Evolutionary conservation across 2,329 filamentous ascomycete genomes (phyloP).

Genomic region (Pestalotiopsis sp.): DNA sequence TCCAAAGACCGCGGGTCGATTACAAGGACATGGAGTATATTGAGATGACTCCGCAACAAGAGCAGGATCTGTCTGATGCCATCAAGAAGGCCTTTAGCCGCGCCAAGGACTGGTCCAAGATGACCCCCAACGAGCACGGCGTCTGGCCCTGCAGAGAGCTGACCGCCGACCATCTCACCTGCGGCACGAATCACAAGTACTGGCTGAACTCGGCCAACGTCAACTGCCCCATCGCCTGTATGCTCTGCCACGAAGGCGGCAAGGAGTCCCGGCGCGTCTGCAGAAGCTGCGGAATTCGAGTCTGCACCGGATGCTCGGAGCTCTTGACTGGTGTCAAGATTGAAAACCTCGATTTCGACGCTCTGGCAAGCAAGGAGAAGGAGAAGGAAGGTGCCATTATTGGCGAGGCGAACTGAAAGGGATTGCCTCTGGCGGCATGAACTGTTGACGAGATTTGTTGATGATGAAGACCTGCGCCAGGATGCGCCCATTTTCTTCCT

Average conservation of each 20-base stretch:
- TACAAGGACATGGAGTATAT: slow-evolving; percentile 4
- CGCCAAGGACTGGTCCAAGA: background rate
- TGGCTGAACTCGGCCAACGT: slow-evolving; percentile 53
- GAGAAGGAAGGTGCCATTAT: background rate
- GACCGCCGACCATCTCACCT: slow-evolving; percentile 42
- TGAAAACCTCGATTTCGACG: slow-evolving; percentile 17
- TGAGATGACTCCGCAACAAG: slow-evolving; percentile 6
- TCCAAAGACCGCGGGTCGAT: background rate
- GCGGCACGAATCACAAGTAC: slow-evolving; percentile 49
- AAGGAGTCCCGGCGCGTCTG: slow-evolving; percentile 49
- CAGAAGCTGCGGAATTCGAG: slow-evolving; percentile 52
- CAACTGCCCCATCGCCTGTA: slow-evolving; percentile 55
- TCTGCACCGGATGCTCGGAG: slow-evolving; percentile 52
- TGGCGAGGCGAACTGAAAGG: background rate
- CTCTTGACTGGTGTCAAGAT: slow-evolving; percentile 45
- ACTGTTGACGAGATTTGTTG: background rate
- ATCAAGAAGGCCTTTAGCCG: slow-evolving; percentile 20
- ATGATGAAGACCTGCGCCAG: background rate
- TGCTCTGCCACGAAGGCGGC: slow-evolving; percentile 53
- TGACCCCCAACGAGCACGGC: slow-evolving; percentile 17
- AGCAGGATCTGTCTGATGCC: slow-evolving; percentile 18
- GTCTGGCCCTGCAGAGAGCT: slow-evolving; percentile 43
- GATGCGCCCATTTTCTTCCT: background rate
- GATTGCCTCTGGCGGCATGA: background rate
- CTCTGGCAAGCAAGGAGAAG: background rate